Evolutionary conservation across 805 yeast genomes (phyloP), one percentile per base, ranked within the genome.

Genomic region (Ogataea degrootiae): DNA sequence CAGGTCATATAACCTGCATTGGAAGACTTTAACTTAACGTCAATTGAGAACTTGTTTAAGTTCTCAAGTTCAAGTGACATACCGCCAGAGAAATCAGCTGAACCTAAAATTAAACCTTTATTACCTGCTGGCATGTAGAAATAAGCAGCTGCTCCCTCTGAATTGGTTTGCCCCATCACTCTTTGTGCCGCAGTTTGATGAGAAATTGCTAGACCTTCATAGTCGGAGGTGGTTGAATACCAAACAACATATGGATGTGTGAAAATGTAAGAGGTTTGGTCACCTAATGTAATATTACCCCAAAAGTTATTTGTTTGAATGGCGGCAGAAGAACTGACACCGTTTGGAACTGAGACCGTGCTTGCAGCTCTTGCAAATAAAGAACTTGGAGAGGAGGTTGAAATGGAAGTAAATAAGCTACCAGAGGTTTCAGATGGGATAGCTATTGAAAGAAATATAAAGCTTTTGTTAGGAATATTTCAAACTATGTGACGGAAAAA

Each of bases 161-260:
- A 60, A 39, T 61, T 63, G 4, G 77, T 80, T 4, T 80, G 80
- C 2, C 88, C 94, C 61, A 70, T 79, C 3, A 85, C 90, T 48
- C 78, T 63, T 56, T 84, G 85, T 15, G 71, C 57, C 1, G 75
- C 74, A 6, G 74, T 76, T 7, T 82, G 77, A 54, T 86, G 87
- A 37, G 84, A 74, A 40, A 83, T 68, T 1, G 87, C 87, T 48
- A 85, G 60, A 4, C 94, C 94, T 41, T 60, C 59, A 45, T 58
- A 69, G 41, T 68, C 68, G 6, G 59, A 63, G 2, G 67, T 68
- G 46, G 71, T 77, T 11, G 82, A 68, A 51, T 72, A 72, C 90
- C 88, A 85, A 6, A 83, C 65, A 12, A 85, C 77, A 59, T 85
- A 85, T 5, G 95, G 95, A 54, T 83, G 87, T 0, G 90, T 78